Evolutionary conservation across 139 green algal genomes (phyloP), one percentile per base, ranked within the genome.

Genomic region (Closterium sp.): DNA sequence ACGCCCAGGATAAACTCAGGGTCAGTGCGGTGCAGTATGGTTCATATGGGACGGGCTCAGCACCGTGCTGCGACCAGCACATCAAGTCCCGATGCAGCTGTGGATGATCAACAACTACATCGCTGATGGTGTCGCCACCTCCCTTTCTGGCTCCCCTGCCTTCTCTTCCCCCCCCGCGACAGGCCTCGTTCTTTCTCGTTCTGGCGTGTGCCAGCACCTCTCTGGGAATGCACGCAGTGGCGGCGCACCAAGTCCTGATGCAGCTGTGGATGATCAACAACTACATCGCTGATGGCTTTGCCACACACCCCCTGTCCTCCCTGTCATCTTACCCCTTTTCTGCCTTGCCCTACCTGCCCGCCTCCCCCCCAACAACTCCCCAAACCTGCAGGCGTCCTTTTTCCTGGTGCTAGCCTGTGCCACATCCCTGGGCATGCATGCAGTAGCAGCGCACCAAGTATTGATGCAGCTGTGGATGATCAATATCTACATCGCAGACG

Each of bases 401-500:
- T 96, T 97, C 83, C 34, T 96, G 10, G 89, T 95, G 3, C 19
- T 97, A 16, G 90, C 91, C 1, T 92, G 84, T 6, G 95, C 95
- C 4, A 86, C 92, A 0, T 86, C 91, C 25, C 88, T 97, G 85
- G 95, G 96, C 33, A 95, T 96, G 31, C 84, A 93, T 25, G 84
- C 91, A 0, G 93, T 96, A 31, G 95, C 55, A 76, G 55, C 55
- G 16, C 55, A 76, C 5, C 91, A 93, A 85, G 92, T 97, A 4
- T 87, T 97, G 2, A 94, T 88, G 5, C 96, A 97, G 94, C 93
- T 97, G 8, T 97, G 96, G 96, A 90, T 96, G 25, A 81, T 96
- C 23, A 93, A 94, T 25, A 85, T 66, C 12, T 97, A 97, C 86
- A 43, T 95, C 16, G 94, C 96, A 19, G 96, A 97, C 90, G 96